Evolutionary conservation across 1,139 yeast genomes (phyloP), one percentile per base, ranked within the genome.

Genomic region (Candida smagusa): DNA sequence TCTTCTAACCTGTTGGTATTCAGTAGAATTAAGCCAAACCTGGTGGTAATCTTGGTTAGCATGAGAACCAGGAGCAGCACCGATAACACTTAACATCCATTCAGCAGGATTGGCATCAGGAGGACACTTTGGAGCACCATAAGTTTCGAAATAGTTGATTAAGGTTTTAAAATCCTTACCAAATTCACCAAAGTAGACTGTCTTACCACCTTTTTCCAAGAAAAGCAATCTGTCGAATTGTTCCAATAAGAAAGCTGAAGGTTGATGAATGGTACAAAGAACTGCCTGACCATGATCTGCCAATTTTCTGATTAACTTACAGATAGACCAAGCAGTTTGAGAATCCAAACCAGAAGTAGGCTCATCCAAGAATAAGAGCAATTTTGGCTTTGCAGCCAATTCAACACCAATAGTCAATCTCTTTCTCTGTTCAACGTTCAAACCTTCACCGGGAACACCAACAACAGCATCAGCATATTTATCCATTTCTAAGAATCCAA

Each of bases 281-380:
- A 85, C 81, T 30, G 95, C 90, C 61, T 85, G 95, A 22, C 95
- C 95, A 47, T 81, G 81, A 54, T 77, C 70, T 9, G 92, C 85
- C 39, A 85, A 69, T 56, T 80, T 81, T 60, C 87, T 75, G 75
- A 85, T 77, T 58, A 86, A 69, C 53, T 81, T 80, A 58, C 87
- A 80, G 52, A 84, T 79, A 19, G 94, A 79, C 95, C 95, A 85
- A 6, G 96, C 95, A 39, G 95, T 84, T 62, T 87, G 95, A 12
- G 96, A 86, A 57, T 88, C 96, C 47, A 88, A 70, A 54, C 96
- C 96, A 6, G 96, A 87, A 12, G 96, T 88, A 7, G 96, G 96
- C 59, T 88, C 96, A 64, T 88, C 96, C 54, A 88, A 72, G 62
- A 88, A 88, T 39, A 88, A 68, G 44, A 88, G 67, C 40, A 88